Percentiles rank a stretch among this genome's conserved stretches.
phyloP scores from a whole-genome alignment of 495 filamentous ascomycete genomes.

The Hyphodiscus hymeniophilus region DNA sequence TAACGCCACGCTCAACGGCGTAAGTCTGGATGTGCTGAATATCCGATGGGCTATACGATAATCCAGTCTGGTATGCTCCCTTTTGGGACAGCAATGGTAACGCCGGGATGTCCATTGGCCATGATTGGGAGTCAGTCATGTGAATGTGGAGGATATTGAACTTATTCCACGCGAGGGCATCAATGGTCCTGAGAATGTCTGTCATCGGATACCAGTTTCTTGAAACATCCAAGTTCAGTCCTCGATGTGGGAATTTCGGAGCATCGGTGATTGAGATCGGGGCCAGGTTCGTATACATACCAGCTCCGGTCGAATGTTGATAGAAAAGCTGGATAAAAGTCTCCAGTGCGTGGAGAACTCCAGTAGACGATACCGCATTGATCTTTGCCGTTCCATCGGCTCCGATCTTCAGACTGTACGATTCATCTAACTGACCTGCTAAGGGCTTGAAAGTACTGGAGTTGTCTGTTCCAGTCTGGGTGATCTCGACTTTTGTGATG shows the following conservation, averaged over 20 bases:
- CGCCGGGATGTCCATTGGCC: conserved; percentile 70
- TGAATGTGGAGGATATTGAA: conserved; percentile 66
- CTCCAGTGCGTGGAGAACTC: conserved; percentile 57
- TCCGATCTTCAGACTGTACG: conserved; percentile 54
- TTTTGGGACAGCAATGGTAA: conserved; percentile 59
- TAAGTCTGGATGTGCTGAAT: conserved; percentile 57
- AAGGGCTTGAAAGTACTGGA: conserved; percentile 45
- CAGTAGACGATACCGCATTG: conserved; percentile 51
- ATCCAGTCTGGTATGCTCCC: conserved; percentile 55
- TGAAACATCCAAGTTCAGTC: conserved; percentile 64
- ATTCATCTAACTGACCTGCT: conserved; percentile 60
- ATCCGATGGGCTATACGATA: conserved; percentile 56
- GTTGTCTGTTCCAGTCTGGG: conserved; percentile 48
- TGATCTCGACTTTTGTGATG: conserved; percentile 48
- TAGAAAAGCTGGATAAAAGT: conserved; percentile 74
- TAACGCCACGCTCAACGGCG: conserved; percentile 56
- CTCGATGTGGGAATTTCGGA: conserved; percentile 63
- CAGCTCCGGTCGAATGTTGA: conserved; percentile 44
- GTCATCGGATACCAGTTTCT: conserved; percentile 54
- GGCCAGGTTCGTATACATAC: conserved; percentile 55
- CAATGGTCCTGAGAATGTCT: conserved; percentile 61
- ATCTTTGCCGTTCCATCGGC: conserved; percentile 47
- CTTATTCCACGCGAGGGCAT: conserved; percentile 66
- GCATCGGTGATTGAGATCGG: conserved; percentile 58
- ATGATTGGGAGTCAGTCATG: conserved; percentile 74